These are phyloP conservation scores for Pseudogymnoascus sp. DNA, from an alignment of 2,329 filamentous ascomycete genomes.

Conservation along the genomic window DNA sequence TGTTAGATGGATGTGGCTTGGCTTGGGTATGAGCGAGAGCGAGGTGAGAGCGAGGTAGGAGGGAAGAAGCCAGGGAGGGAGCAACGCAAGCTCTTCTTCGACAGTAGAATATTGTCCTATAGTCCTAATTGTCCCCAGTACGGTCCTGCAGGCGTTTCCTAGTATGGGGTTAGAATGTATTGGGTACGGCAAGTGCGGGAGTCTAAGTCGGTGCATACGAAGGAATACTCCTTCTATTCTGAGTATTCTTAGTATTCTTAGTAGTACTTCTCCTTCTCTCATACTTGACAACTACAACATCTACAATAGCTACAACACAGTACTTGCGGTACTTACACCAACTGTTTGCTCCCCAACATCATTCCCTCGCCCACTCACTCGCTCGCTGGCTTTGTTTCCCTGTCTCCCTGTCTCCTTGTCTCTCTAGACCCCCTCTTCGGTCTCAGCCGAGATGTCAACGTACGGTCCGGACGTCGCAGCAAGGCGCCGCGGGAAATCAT, in stretches of 20 bases:
- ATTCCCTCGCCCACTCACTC: slow-evolving; percentile 4
- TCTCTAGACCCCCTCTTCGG: not conserved
- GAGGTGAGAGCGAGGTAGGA: not conserved
- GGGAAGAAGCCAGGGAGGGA: not conserved
- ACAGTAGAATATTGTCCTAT: not conserved
- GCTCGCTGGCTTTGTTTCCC: not conserved
- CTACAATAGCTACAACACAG: not conserved
- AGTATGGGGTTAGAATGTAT: not conserved
- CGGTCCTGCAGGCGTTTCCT: not conserved
- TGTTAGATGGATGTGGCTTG: not conserved
- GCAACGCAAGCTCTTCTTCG: not conserved
- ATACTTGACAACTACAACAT: no score
- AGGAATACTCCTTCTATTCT: no score
- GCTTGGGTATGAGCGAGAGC: not conserved
- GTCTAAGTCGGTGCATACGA: not conserved
- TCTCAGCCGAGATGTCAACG: not conserved
- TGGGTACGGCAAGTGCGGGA: not conserved
- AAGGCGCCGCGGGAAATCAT: not conserved
- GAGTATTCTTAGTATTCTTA: no score
- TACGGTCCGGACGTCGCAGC: not conserved
- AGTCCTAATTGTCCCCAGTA: not conserved
- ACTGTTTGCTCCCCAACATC: no score
- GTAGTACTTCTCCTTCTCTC: no score
- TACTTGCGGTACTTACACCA: not conserved
- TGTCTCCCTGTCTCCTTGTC: not conserved